Evolutionary conservation across 2,329 filamentous ascomycete genomes (phyloP).

Genomic region (Claviceps sp.): DNA sequence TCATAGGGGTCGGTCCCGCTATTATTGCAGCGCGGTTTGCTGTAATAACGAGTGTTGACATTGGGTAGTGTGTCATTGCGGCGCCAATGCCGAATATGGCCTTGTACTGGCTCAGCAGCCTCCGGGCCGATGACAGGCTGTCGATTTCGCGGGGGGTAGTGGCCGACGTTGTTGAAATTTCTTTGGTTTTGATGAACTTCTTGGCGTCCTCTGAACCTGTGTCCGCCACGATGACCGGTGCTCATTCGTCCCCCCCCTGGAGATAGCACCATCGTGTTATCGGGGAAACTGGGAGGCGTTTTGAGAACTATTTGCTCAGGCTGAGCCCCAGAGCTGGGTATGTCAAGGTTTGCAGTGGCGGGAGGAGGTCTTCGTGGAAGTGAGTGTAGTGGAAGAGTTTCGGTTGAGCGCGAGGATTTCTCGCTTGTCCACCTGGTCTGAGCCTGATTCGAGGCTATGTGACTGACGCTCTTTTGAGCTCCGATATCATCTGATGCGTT

Average conservation of each 20-base stretch:
- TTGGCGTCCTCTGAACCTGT: constrained; percentile 1
- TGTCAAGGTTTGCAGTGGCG: not conserved
- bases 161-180: not conserved
- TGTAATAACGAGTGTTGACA: not conserved
- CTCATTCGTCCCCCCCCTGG: not conserved
- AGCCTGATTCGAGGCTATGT: not conserved
- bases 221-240: not conserved
- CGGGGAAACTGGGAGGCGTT: not conserved
- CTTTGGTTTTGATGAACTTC: not conserved
- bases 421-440: not conserved
- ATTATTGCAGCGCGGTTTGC: constrained; percentile 10
- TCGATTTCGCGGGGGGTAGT: not conserved
- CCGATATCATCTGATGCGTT: not conserved
- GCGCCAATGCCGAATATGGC: not conserved
- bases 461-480: not conserved
- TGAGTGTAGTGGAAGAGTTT: not conserved
- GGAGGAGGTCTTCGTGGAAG: not conserved
- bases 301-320: not conserved
- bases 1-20: constrained; percentile 5
- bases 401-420: not conserved
- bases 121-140: not conserved
- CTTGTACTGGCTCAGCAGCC: not conserved
- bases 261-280: not conserved
- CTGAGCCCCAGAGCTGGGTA: not conserved
- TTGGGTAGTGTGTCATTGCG: not conserved